Evolutionary conservation across 2,329 filamentous ascomycete species (phyloP), one percentile per base, ranked within the genome.

Genomic region (Claviceps purpurea): DNA sequence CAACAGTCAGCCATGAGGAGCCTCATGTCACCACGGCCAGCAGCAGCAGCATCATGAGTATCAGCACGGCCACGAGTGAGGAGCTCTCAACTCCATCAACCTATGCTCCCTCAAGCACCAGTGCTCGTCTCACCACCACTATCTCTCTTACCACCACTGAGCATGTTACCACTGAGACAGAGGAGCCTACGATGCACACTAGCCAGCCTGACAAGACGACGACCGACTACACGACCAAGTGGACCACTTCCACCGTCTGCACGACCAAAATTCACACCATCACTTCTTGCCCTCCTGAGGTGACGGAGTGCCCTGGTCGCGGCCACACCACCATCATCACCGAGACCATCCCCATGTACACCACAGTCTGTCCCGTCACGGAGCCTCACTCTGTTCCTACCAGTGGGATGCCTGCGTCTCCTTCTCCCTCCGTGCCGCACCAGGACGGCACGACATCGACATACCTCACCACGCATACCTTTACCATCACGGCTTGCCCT

Each of bases 301-400:
- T 66, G 50, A 61, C 60, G 14, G 52, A 61, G 52, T 67, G 65
- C 58, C 65, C 64, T 37, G 55, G 53, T 47, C 55, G 56, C 20
- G 54, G 56, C 37, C 57, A 59, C 40, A 61, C 61, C 51, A 60
- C 61, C 1, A 50, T 48, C 48, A 50, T 58, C 49, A 66, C 62
- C 7, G 57, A 64, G 56, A 65, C 65, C n/a, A 55, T 61, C 30
- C 58, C 64, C 22, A 50, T 65, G 47, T 70, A 65, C 40, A 73
- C 69, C 44, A 73, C 70, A 5, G 61, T 72, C 51, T 72, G 70
- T 65, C 71, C 71, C 11, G 64, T 73, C 49, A 64, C 61, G 18
- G 50, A 50, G 50, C 49, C 55, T 45, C 37, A 34, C 24, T 16
- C 30, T 48, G 22, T 45, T 26, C 37, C 53, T 10, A 50, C 26